Percentiles rank a stretch among this genome's conserved stretches.
phyloP scores from a whole-genome alignment of 2,329 filamentous ascomycete genomes.

The Xylariaceae sp. region DNA sequence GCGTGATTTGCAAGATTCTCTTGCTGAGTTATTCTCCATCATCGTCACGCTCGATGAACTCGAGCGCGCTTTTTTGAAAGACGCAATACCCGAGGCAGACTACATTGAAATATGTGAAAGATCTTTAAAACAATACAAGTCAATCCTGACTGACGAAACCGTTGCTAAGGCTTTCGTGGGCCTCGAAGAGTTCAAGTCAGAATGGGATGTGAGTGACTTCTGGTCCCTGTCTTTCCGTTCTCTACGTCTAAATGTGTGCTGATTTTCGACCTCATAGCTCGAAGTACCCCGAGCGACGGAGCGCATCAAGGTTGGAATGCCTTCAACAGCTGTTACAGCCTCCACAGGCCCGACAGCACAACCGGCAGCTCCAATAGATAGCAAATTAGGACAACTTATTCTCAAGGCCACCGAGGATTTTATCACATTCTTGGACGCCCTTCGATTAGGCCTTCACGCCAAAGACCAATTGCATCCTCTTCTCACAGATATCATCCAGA shows the following conservation, averaged over 20 bases:
- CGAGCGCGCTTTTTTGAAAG: conserved; percentile 94
- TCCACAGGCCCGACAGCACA: conserved; percentile 43
- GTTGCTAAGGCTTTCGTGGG: conserved; percentile 87
- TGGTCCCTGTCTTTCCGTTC: not conserved
- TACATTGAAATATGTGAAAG: conserved; percentile 96
- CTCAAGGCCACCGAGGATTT: conserved; percentile 94
- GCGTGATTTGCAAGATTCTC: conserved; percentile 88
- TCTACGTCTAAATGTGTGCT: conserved; percentile 15
- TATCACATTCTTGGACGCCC: conserved; percentile 93
- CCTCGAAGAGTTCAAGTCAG: conserved; percentile 83
- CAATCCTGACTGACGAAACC: conserved; percentile 82
- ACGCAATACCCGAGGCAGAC: conserved; percentile 84
- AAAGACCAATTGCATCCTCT: conserved; percentile 97
- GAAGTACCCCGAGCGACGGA: conserved; percentile 94
- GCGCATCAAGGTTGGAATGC: conserved; percentile 85
- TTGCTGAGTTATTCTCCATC: conserved; percentile 97
- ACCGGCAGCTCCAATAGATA: conserved; percentile 38
- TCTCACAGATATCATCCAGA: conserved; percentile 92
- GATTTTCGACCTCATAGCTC: conserved; percentile 56
- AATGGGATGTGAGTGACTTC: conserved; percentile 69
- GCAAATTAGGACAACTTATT: conserved; percentile 64
- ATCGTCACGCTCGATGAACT: conserved; percentile 92
- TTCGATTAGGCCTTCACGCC: conserved; percentile 85
- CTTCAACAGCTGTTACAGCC: conserved; percentile 69
- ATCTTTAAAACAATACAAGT: conserved; percentile 93